phyloP scores from a whole-genome alignment of 1,284 basidiomycete species.

The Microbotryum scabiosae region DNA sequence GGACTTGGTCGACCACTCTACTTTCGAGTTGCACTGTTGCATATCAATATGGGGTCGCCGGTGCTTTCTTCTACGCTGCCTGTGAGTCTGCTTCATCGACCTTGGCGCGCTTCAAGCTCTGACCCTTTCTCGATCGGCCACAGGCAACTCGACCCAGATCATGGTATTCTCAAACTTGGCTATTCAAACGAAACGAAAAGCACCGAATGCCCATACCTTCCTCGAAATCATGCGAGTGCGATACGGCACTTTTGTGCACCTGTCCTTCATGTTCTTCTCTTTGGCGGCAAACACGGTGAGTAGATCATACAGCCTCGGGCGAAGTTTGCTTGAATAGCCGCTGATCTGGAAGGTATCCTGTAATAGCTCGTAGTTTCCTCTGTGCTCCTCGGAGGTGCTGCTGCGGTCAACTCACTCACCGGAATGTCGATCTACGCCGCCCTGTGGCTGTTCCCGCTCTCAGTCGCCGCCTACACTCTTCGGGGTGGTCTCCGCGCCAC shows the following conservation, averaged over 20 bases:
- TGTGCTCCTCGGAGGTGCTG: constrained; percentile 53
- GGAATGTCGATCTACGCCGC: constrained; percentile 73
- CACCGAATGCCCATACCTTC: constrained; percentile 50
- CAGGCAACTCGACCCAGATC: constrained; percentile 9
- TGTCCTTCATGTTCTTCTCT: constrained; percentile 69
- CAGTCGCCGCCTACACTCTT: constrained; percentile 44
- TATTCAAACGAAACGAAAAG: constrained; percentile 52
- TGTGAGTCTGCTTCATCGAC: background rate
- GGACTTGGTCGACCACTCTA: constrained; percentile 46
- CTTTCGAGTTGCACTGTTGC: constrained; percentile 58
- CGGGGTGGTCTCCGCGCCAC: constrained; percentile 46
- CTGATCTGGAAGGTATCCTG: no score
- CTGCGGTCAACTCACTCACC: constrained; percentile 67
- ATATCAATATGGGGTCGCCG: constrained; percentile 69
- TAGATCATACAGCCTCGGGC: no score
- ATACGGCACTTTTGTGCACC: constrained; percentile 65
- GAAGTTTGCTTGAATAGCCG: no score
- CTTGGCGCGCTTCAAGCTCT: background rate
- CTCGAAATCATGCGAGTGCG: constrained; percentile 57
- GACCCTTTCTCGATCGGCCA: no score
- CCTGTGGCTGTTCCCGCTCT: constrained; percentile 62
- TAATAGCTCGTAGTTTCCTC: constrained; percentile 17
- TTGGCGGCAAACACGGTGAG: constrained; percentile 70
- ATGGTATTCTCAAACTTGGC: constrained; percentile 48
- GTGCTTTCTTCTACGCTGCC: constrained; percentile 60